phyloP scores from a whole-genome alignment of 768 basidiomycete species.

The Agaricus blazei region DNA sequence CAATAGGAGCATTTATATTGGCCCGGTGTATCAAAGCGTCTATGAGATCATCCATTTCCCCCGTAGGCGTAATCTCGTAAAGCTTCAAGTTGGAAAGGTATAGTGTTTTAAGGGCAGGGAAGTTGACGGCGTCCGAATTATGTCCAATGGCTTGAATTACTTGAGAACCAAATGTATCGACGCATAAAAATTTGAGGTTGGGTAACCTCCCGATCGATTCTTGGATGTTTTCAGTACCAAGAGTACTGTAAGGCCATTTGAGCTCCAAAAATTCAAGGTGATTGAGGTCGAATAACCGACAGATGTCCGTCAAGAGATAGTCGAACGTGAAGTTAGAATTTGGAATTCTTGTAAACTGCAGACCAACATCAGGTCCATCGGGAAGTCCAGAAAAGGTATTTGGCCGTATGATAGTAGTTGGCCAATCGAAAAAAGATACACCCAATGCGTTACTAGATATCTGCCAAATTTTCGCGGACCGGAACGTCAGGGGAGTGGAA shows the following conservation, averaged over 20 bases:
- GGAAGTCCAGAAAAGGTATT: no score
- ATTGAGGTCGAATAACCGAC: not conserved
- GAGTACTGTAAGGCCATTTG: not conserved
- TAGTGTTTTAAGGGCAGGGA: slow-evolving; percentile 4
- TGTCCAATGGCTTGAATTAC: not conserved
- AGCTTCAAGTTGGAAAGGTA: not conserved
- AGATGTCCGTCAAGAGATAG: not conserved
- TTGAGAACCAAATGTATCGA: not conserved
- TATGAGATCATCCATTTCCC: not conserved
- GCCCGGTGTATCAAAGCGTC: slow-evolving; percentile 4
- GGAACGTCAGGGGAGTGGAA: not conserved
- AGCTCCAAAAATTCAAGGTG: not conserved
- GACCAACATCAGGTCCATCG: not conserved
- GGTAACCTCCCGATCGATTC: not conserved
- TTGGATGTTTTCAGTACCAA: not conserved
- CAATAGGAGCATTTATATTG: slow-evolving; percentile 6
- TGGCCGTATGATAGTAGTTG: no score
- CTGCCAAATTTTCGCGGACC: not conserved
- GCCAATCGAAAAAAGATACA: not conserved
- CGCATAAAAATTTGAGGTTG: not conserved
- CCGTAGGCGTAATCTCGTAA: not conserved
- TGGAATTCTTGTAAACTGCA: not conserved
- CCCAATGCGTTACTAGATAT: no score
- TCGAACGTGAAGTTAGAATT: not conserved
- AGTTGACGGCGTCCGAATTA: not conserved